These are phyloP conservation scores for Cryptococcus depauperatus DNA, from an alignment of 1,284 basidiomycete genomes.

Conservation along the genomic window DNA sequence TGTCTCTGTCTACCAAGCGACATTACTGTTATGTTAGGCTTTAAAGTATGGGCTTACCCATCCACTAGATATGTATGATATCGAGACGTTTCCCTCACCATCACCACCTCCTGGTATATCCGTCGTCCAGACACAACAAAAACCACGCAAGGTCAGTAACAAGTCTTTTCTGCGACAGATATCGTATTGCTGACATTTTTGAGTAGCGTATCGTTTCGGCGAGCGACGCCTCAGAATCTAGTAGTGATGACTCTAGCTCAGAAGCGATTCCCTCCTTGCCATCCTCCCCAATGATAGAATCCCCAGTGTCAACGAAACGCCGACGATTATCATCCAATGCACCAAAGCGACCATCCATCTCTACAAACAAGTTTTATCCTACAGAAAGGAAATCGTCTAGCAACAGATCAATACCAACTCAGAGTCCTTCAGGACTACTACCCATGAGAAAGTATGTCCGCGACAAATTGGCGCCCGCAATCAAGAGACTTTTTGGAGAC, in stretches of 20 bases:
- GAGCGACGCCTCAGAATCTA: too few relatives aligned
- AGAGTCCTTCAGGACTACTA: slow-evolving; percentile 17
- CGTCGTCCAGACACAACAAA: slow-evolving; percentile 13
- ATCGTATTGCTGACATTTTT: background rate
- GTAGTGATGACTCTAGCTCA: too few relatives aligned
- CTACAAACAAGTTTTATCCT: background rate
- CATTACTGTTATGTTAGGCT: too few relatives aligned
- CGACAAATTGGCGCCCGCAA: slow-evolving; percentile 20
- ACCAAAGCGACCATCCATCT: slow-evolving; percentile 1
- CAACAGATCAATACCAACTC: background rate
- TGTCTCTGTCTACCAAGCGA: too few relatives aligned
- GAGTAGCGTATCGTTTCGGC: too few relatives aligned
- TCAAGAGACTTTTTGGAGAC: slow-evolving; percentile 24
- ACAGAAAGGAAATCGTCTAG: slow-evolving; percentile 8
- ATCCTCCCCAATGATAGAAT: too few relatives aligned
- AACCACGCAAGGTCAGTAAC: background rate
- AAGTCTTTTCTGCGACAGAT: background rate
- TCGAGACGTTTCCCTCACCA: slow-evolving; percentile 27
- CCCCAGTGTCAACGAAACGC: too few relatives aligned
- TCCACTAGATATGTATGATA: slow-evolving; percentile 28
- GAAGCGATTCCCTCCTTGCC: too few relatives aligned
- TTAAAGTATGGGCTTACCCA: background rate
- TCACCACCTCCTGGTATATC: slow-evolving; percentile 22
- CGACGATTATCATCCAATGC: slow-evolving; percentile 1
- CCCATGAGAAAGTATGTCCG: slow-evolving; percentile 31